These are phyloP conservation scores for Alternaria incomplexa DNA, from an alignment of 2,329 filamentous ascomycete species.

Conservation along the genomic window DNA sequence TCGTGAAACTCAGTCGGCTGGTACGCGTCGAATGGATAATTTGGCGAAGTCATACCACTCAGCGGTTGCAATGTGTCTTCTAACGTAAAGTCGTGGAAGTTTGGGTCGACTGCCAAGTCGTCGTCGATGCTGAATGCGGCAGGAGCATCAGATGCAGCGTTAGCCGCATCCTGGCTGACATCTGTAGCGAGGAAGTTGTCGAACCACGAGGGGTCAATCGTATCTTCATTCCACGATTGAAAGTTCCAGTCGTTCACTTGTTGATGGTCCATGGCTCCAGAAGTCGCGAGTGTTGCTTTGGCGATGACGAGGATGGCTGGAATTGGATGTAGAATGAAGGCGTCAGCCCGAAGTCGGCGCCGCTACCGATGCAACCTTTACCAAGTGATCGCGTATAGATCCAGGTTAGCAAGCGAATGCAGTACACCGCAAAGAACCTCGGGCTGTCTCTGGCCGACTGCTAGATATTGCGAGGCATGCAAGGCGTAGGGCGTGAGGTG, in stretches of 20 bases:
- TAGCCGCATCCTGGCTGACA: neutral
- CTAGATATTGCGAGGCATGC: neutral
- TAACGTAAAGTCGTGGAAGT: neutral
- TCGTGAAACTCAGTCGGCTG: neutral
- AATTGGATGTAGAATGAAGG: neutral
- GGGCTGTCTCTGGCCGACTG: neutral
- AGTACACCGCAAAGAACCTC: neutral
- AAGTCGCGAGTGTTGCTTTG: neutral
- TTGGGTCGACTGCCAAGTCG: neutral
- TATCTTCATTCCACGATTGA: slow-evolving; percentile 2
- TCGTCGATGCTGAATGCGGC: neutral
- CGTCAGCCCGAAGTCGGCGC: slow-evolving; percentile 3
- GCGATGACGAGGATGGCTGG: neutral
- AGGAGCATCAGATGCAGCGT: neutral
- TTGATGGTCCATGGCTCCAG: slow-evolving; percentile 7
- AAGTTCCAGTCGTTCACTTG: slow-evolving; percentile 1
- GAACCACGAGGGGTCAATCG: slow-evolving; percentile 6
- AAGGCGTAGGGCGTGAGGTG: slow-evolving; percentile 14
- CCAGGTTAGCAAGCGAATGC: neutral
- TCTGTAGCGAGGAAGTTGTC: slow-evolving; percentile 4
- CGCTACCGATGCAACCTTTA: neutral
- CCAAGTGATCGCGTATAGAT: neutral
- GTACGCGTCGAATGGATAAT: neutral
- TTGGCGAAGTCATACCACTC: neutral
- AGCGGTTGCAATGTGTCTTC: neutral